Base-by-base conservation (phyloP, 768 basidiomycete genomes). In the Cytidiella melzeri region DNA sequence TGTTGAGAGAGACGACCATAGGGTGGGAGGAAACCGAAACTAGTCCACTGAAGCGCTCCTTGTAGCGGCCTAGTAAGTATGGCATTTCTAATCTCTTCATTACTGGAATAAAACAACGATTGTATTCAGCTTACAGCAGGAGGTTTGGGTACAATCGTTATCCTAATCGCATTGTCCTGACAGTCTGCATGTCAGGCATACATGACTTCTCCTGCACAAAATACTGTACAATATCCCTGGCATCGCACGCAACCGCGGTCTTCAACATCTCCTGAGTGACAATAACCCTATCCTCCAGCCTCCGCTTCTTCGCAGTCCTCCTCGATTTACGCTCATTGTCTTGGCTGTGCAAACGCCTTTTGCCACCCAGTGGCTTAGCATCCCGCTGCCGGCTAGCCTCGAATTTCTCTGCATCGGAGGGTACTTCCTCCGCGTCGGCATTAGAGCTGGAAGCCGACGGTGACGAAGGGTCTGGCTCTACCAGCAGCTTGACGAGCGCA, bases 141-240 rank as follows among this genome's bases (percentile, higher is more conserved):
- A n/a, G n/a, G n/a, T n/a, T n/a, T n/a, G n/a, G n/a, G n/a, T n/a
- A n/a, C n/a, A n/a, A n/a, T n/a, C n/a, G n/a, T 51, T 38, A 54
- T 38, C 51, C 25, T n/a, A n/a, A 34, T 11, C 52, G 41, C 65
- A 73, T 69, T 54, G 67, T 45, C 45, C 70, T 63, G 30, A 84
- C 62, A 0, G 87, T 87, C 59, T 79, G 74, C 65, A 88, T 77
- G 60, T 88, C 83, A 0, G 87, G 87, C 28, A 87, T 67, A 56
- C 81, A 80, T 9, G 80, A 80, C 65, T 87, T 87, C 63, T 87
- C 86, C 41, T 66, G 64, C 48, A 74, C 76, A 24, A 92, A 67
- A 58, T 87, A 92, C 44, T 84, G 71, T 45, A 80, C 76, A 34
- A 92, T 84, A 51, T 87, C 82, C 46, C 72, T 70, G 5, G 88